Base-by-base conservation (phyloP, 139 green algal genomes). In the Closterium sp. region DNA sequence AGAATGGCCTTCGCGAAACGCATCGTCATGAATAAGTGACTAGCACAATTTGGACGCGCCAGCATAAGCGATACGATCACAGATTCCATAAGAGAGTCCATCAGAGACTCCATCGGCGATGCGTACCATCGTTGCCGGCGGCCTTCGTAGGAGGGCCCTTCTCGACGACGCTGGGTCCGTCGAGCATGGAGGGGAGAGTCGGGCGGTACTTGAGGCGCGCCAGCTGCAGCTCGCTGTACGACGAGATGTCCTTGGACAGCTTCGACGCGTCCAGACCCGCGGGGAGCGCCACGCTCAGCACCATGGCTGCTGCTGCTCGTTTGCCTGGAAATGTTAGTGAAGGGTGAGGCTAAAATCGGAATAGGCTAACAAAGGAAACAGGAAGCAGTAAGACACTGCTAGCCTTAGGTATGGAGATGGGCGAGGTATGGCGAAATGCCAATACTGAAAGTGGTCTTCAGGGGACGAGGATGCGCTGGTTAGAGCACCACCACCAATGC, bases 191-290 rank as follows among this genome's bases (percentile, higher is more conserved):
- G 10, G 90, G 90, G 10, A 93, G 66, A 0, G 35, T n/a, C 0
- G 90, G 87, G 32, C 36, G 32, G 87, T 89, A 93, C 16, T 93
- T 34, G 9, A 93, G 90, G 9, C 90, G 90, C 28, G 66, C 30
- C 34, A 16, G 12, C 88, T 93, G 90, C n/a, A 93, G 88, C 36
- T 64, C 30, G 90, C 90, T 93, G 87, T 93, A 93, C 23, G 32
- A 38, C 6, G 89, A 92, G 25, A 89, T 35, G 31, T 92, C 89
- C 83, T 92, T 92, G 0, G 83, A 86, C 83, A 86, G 83, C 83
- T 86, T 86, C 30, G 83, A 32, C 83, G 30, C 30, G 25, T 86
- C 83, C 19, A 86, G 83, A 7, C 83, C 83, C 83, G 23, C 30
- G 30, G 83, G 83, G 16, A 86, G 25, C 30, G 83, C 83, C 1